Percentiles rank a stretch among this genome's conserved stretches.
Conservation (phyloP, 2,329 filamentous ascomycete species). For the Boeremia exigua region DNA sequence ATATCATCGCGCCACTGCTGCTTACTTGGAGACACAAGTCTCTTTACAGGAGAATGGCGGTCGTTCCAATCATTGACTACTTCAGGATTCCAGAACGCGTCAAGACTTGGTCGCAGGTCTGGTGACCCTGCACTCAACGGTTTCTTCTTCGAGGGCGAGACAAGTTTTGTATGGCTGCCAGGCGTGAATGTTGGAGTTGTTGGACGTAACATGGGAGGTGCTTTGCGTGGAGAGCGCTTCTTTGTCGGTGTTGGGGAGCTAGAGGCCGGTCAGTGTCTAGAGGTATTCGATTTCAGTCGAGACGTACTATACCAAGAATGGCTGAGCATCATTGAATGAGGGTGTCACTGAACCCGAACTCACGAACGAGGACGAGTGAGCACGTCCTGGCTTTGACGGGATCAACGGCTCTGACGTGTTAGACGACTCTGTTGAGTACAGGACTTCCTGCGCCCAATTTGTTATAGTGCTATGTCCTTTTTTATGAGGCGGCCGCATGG, state of each 20-base stretch:
- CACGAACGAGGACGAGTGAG: slow-evolving; percentile 32
- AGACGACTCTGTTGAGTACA: slow-evolving; percentile 42
- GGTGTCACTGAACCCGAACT: slow-evolving; percentile 41
- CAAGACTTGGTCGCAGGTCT: slow-evolving; percentile 43
- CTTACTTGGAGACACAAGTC: slow-evolving; percentile 44
- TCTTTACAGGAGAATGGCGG: slow-evolving; percentile 44
- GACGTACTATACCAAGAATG: slow-evolving; percentile 41
- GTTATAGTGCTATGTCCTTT: slow-evolving; percentile 38
- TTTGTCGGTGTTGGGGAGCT: slow-evolving; percentile 45
- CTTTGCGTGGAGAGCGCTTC: slow-evolving; percentile 43
- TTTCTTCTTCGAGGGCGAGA: slow-evolving; percentile 47
- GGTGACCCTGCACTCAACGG: slow-evolving; percentile 37
- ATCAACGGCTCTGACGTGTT: slow-evolving; percentile 28
- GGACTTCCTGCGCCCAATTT: slow-evolving; percentile 41
- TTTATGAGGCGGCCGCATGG: slow-evolving; percentile 29
- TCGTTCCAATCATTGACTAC: slow-evolving; percentile 48
- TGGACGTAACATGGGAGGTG: slow-evolving; percentile 37
- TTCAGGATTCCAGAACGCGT: slow-evolving; percentile 48
- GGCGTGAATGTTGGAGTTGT: slow-evolving; percentile 40
- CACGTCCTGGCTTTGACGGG: slow-evolving; percentile 26
- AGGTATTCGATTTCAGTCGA: background rate
- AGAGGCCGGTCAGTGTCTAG: background rate
- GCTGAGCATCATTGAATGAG: slow-evolving; percentile 33
- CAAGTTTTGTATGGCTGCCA: slow-evolving; percentile 40
- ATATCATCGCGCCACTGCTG: slow-evolving; percentile 42